Evolutionary conservation across 2,329 filamentous ascomycete genomes (phyloP), one percentile per base, ranked within the genome.

Genomic region (Sporothrix inflata): DNA sequence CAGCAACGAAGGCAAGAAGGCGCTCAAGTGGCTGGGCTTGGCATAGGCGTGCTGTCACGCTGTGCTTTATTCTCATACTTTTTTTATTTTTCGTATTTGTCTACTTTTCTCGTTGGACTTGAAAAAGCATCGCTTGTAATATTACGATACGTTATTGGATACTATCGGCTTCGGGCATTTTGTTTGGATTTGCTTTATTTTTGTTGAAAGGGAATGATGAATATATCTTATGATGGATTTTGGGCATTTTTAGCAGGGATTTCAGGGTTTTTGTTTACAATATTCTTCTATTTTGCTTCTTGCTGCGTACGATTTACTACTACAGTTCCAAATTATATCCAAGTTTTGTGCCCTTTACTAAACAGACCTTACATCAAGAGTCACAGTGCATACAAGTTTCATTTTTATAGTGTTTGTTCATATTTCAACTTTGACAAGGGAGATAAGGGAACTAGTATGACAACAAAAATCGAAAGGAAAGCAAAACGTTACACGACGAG

Each of bases 11-110:
- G 60, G 73, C 16, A 72, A 83, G 8, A 88, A 88, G 77, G 86
- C 86, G 7, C 81, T 87, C 69, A 87, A 86, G 77, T 87, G 86
- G 76, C 80, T 88, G 1, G 86, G 86, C 0, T 78, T 87, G 60
- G 82, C 83, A 12, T 1, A 3, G 30, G 8, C 5, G 9, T 55
- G 30, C 21, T 60, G n/a, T 47, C 7, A 21, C 7, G 11, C 12
- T 21, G 51, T 24, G 4, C 42, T 49, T 34, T 24, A 16, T 69
- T 51, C 19, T 61, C 6, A 42, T 16, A 55, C 4, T 21, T 67
- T 53, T 40, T 49, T 16, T 16, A 49, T 67, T 38, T 57, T 27
- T 21, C 45, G 2, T 45, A n/a, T 57, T 42, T n/a, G 8, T 30
- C 45, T 51, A 14, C 16, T 67, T 55, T 30, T 40, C 16, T 53